These are phyloP conservation scores for Prunus kanzakura DNA, from an alignment of 306 rosid genomes.

Conservation along the genomic window DNA sequence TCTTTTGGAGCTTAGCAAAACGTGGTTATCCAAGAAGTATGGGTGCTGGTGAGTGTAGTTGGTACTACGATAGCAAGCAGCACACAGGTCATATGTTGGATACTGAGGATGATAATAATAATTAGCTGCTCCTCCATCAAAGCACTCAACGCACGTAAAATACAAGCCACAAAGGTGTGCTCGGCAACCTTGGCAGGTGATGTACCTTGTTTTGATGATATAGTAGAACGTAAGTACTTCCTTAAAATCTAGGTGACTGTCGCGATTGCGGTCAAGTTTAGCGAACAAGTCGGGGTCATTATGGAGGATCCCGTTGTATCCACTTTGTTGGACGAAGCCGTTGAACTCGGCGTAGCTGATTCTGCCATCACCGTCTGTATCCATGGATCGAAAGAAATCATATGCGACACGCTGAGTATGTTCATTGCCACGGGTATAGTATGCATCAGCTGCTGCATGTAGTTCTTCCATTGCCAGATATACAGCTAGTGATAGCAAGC, in stretches of 20 bases:
- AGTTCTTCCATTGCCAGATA: constrained; percentile 5
- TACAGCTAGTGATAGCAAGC: neutral
- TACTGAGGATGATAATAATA: too few relatives aligned
- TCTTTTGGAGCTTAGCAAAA: too few relatives aligned
- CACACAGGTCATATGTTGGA: too few relatives aligned
- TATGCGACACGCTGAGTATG: neutral
- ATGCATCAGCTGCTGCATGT: neutral
- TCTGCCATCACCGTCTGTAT: constrained; percentile 1
- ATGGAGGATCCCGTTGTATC: neutral
- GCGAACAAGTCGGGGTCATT: neutral
- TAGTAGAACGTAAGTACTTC: constrained; percentile 23
- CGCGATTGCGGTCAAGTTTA: constrained; percentile 1
- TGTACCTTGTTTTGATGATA: constrained; percentile 9
- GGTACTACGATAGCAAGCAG: too few relatives aligned
- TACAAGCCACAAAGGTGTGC: neutral
- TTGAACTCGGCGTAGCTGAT: neutral
- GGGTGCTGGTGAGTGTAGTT: too few relatives aligned
- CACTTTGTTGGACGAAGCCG: neutral
- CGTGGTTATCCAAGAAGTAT: too few relatives aligned
- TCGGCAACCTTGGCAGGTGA: neutral
- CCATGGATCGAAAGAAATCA: constrained; percentile 10
- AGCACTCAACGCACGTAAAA: constrained; percentile 7
- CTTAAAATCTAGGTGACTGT: neutral
- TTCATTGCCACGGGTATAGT: neutral
- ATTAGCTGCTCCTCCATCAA: neutral